A percentile compares a stretch with the other conserved stretches of the same genome.
Evolutionary conservation across 371 early-diverging fungal genomes (phyloP).

Genomic region (Cokeromyces recurvatus): DNA sequence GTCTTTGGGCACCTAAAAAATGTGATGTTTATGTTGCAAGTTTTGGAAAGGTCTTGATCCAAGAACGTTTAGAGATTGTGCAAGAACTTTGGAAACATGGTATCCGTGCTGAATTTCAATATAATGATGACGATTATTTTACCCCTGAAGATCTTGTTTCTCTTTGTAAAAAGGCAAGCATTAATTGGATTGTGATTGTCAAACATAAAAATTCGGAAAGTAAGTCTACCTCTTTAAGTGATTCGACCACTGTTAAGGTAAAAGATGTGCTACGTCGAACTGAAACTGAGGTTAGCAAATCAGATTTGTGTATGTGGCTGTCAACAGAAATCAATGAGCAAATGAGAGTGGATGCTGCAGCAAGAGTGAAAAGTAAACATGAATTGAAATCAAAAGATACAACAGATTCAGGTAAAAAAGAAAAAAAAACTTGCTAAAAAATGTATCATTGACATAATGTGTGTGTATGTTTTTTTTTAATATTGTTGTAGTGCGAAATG

Average conservation of each 20-base stretch:
- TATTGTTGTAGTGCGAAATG: conserved; percentile 18
- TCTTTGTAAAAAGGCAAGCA: conserved; percentile 64
- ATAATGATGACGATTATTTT: conserved; percentile 68
- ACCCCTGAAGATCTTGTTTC: conserved; percentile 62
- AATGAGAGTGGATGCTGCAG: conserved; percentile 44
- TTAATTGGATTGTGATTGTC: conserved; percentile 78
- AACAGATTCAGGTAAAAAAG: conserved; percentile 32
- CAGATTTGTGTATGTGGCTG: conserved; percentile 57
- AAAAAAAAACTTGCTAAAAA: not conserved
- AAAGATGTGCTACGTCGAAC: conserved; percentile 64
- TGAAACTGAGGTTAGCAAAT: conserved; percentile 55
- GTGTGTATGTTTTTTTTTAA: not conserved
- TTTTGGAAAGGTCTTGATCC: conserved; percentile 67
- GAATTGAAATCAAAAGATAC: conserved; percentile 53
- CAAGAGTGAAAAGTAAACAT: conserved; percentile 48
- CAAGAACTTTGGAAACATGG: conserved; percentile 71
- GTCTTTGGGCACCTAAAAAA: conserved; percentile 57
- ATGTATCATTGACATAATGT: too few relatives aligned
- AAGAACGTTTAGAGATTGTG: conserved; percentile 68
- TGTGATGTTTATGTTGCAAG: conserved; percentile 81
- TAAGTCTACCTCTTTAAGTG: conserved; percentile 21
- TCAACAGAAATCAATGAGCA: conserved; percentile 69
- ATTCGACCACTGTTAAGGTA: conserved; percentile 61
- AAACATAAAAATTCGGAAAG: conserved; percentile 52
- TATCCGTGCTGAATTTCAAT: conserved; percentile 72